Percentiles rank a stretch among this genome's conserved stretches.
Conservation (phyloP, 2,329 filamentous ascomycete species). For the Neonectria coccinea region DNA sequence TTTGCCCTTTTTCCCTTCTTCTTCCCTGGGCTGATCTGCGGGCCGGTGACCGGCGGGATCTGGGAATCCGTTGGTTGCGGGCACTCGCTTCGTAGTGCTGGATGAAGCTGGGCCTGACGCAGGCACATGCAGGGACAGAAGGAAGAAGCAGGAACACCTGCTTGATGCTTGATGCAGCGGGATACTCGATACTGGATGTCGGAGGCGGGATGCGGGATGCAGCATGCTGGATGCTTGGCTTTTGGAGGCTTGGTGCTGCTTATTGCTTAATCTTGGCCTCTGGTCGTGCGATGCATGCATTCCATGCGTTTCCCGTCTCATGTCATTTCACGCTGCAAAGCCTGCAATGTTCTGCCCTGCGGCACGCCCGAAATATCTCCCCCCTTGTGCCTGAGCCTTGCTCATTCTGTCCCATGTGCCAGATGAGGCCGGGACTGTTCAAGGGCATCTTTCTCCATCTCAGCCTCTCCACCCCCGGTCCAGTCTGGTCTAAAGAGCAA, state of each 20-base stretch:
- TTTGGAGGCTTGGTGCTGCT: neutral
- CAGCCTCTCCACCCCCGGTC: conserved; percentile 18
- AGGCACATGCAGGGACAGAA: conserved; percentile 37
- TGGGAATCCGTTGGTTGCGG: conserved; percentile 22
- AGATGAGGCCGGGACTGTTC: conserved; percentile 2
- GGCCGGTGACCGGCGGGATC: conserved; percentile 26
- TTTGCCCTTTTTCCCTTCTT: conserved; percentile 17
- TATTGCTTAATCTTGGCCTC: neutral
- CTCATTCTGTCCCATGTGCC: conserved; percentile 19
- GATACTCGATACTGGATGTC: conserved; percentile 5
- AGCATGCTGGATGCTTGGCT: neutral
- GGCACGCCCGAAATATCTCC: conserved; percentile 26
- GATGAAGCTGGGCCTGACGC: conserved; percentile 23
- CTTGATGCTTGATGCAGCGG: conserved; percentile 12
- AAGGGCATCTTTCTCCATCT: conserved; percentile 3
- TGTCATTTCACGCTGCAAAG: neutral
- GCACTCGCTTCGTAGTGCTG: neutral
- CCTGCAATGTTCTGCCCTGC: conserved; percentile 3
- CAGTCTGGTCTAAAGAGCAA: conserved; percentile 17
- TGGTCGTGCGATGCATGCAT: neutral
- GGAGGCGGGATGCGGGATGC: neutral
- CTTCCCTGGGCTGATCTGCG: conserved; percentile 28
- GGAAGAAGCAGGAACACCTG: conserved; percentile 33
- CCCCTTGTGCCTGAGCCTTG: conserved; percentile 5
- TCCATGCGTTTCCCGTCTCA: neutral